phyloP scores from a whole-genome alignment of 257 asterid genomes.

The Nicotiana tabacum region DNA sequence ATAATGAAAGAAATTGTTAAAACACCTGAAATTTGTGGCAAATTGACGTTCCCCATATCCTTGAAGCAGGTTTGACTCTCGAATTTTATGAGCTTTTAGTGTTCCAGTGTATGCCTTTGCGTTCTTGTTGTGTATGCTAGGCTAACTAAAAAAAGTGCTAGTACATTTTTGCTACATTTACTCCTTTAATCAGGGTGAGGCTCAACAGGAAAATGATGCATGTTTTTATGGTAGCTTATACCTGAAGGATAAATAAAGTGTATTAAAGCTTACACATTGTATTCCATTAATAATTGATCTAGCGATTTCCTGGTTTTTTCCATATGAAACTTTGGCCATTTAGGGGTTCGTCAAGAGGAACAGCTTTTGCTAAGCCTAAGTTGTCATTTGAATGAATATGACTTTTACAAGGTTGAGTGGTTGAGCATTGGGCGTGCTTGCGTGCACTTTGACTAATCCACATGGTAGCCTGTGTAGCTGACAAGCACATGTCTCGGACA shows the following conservation, averaged over 20 bases:
- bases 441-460: background rate
- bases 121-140: background rate
- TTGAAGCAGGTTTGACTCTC: constrained; percentile 66
- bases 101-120: background rate
- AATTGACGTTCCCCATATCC: constrained; percentile 83
- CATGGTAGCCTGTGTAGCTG: background rate
- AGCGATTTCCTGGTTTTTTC: background rate
- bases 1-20: constrained; percentile 70
- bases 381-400: background rate
- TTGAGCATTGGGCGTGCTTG: background rate
- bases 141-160: too few relatives aligned
- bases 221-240: background rate
- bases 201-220: background rate
- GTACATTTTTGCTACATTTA: too few relatives aligned
- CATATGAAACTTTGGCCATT: background rate
- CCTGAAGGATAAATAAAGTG: background rate
- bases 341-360: background rate
- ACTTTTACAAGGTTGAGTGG: background rate
- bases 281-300: background rate
- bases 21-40: constrained; percentile 57
- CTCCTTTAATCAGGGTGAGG: too few relatives aligned
- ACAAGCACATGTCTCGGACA: background rate
- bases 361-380: background rate
- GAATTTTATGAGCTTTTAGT: background rate
- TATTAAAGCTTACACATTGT: background rate